Base-by-base conservation (phyloP, 352 stramenopile species). In the Phytophthora foliorum region DNA sequence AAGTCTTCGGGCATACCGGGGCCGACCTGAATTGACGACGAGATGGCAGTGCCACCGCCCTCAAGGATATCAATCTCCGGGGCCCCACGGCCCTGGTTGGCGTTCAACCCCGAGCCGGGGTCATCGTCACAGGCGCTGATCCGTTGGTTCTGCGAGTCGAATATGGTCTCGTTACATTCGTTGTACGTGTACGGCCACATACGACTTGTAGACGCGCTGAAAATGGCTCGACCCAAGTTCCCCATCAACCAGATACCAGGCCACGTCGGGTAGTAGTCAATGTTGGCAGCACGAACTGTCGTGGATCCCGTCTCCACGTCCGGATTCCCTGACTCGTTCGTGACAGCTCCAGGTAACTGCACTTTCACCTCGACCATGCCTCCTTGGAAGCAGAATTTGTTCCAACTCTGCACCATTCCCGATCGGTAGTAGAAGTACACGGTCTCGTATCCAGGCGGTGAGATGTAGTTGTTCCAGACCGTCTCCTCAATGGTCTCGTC, bases 161-260 rank as follows among this genome's bases (percentile, higher is more conserved):
- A 92, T 10, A 84, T 68, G 0, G 65, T 72, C 0, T 78, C 64
- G 69, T 98, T 89, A 65, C 97, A 99, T 46, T 84, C 81, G 65
- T 98, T 82, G 72, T 98, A 99, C 45, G 88, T 97, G 83, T 95
- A 99, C 2, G 97, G 97, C 97, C 97, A 99, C 67, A 99, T 94
- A 54, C 95, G 91, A 48, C 93, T 93, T n/a, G 94, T 98, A 0
- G 88, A 97, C 0, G 82, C 89, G 54, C 94, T 96, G 74, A 98
- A 99, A 16, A 98, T 98, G 9, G 96, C 94, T 38, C 97, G 76
- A 19, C 94, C 96, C 11, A 99, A 75, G 78, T 99, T 98, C 6
- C 97, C 97, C 54, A 99, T 81, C 48, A 99, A 75, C 96, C 97
- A 99, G 64, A 99, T 92, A 8, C 95, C n/a, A n/a, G n/a, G n/a